Percentiles rank a stretch among this genome's conserved stretches.
These are phyloP conservation scores for Coemansia guatemalensis DNA, from an alignment of 192 early-diverging fungal species.

Conservation along the genomic window DNA sequence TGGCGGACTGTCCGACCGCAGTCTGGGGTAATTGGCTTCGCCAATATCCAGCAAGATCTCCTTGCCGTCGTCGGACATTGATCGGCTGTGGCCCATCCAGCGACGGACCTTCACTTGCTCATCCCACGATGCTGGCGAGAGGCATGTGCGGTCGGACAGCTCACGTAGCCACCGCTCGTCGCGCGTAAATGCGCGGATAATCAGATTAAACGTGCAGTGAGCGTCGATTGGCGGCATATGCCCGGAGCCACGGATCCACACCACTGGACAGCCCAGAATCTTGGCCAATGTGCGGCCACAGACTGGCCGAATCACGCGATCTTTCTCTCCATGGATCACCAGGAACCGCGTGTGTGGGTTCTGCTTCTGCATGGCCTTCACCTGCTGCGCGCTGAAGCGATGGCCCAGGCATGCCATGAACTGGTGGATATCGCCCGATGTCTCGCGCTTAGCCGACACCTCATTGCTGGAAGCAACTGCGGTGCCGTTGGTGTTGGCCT, in stretches of 20 bases:
- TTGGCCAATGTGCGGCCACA: constrained; percentile 47
- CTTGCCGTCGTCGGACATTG: not conserved
- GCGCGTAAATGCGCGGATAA: constrained; percentile 34
- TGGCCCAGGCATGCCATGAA: constrained; percentile 53
- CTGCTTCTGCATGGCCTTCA: constrained; percentile 17
- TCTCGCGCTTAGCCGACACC: constrained; percentile 10
- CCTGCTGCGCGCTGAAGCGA: constrained; percentile 24
- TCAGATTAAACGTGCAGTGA: constrained; percentile 47
- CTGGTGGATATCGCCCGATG: constrained; percentile 48
- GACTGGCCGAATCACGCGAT: constrained; percentile 42
- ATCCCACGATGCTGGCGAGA: constrained; percentile 30
- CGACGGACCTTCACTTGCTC: constrained; percentile 23
- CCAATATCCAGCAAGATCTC: constrained; percentile 3
- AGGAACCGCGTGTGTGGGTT: constrained; percentile 42
- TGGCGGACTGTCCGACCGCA: not conserved
- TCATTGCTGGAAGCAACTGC: not conserved
- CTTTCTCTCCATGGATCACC: constrained; percentile 51
- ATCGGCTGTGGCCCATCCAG: constrained; percentile 18
- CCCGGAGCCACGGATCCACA: constrained; percentile 36
- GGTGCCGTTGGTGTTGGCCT: not conserved
- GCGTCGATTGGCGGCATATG: constrained; percentile 54
- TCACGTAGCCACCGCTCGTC: constrained; percentile 31
- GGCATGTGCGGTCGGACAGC: constrained; percentile 20
- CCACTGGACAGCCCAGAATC: constrained; percentile 36
- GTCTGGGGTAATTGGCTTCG: not conserved